A percentile compares a stretch with the other conserved stretches of the same genome.
Conservation (phyloP, 495 filamentous ascomycete species). For the Parathielavia hyrcaniae region DNA sequence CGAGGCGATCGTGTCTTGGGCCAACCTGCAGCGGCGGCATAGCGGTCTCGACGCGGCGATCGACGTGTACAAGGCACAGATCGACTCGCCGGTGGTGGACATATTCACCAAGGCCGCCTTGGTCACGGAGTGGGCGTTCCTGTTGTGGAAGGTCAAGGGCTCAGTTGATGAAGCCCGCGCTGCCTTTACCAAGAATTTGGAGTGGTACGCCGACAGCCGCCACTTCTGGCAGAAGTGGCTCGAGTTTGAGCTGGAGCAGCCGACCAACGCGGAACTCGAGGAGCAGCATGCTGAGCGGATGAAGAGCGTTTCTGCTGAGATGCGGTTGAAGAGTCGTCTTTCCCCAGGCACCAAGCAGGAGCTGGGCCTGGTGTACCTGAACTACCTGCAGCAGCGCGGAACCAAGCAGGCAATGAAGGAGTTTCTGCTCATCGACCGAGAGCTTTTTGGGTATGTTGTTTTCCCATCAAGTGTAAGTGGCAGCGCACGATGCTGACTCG, state of each 20-base stretch:
- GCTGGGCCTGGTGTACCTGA: constrained; percentile 71
- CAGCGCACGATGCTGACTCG: constrained; percentile 15
- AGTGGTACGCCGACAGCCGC: constrained; percentile 80
- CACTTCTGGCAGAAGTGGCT: constrained; percentile 91
- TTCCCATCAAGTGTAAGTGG: neutral
- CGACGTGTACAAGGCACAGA: constrained; percentile 71
- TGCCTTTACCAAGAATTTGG: constrained; percentile 74
- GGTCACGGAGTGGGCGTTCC: constrained; percentile 80
- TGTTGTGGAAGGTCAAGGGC: constrained; percentile 89
- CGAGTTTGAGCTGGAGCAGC: constrained; percentile 83
- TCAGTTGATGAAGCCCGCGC: constrained; percentile 76
- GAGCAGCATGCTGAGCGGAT: constrained; percentile 62
- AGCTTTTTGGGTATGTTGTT: constrained; percentile 69
- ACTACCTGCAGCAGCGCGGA: constrained; percentile 78
- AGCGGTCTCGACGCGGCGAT: constrained; percentile 83
- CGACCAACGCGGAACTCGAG: constrained; percentile 62
- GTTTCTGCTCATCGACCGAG: constrained; percentile 74
- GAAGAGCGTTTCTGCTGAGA: constrained; percentile 71
- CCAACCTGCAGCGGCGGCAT: constrained; percentile 81
- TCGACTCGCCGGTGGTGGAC: constrained; percentile 64
- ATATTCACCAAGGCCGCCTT: constrained; percentile 79
- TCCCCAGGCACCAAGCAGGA: constrained; percentile 63
- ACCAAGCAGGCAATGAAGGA: constrained; percentile 79
- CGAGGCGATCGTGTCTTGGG: constrained; percentile 80
- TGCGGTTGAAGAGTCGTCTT: constrained; percentile 69